phyloP scores from a whole-genome alignment of 2,329 filamentous ascomycete genomes.

The Botrytis fabae region DNA sequence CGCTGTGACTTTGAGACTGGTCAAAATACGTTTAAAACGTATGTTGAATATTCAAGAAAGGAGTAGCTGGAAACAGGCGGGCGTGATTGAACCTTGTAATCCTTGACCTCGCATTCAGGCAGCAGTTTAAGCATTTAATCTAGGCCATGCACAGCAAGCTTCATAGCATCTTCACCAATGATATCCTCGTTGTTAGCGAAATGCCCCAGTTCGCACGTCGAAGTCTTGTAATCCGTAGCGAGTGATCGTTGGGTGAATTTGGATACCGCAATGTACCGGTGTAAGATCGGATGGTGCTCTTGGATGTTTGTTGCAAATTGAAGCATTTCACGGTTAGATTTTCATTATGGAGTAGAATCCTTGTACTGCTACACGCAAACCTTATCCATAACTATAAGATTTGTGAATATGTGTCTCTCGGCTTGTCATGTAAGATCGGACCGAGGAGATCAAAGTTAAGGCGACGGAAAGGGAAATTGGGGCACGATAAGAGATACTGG shows the following conservation, averaged over 20 bases:
- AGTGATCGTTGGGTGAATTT: not conserved
- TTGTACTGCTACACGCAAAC: conserved; percentile 13
- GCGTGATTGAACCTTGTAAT: conserved; percentile 16
- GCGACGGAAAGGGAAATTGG: conserved; percentile 15
- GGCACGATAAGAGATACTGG: conserved; percentile 16
- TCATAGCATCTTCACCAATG: conserved; percentile 7
- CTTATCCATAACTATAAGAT: conserved; percentile 13
- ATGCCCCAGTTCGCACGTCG: conserved; percentile 9
- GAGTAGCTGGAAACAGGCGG: conserved; percentile 20
- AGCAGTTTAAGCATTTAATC: conserved; percentile 23
- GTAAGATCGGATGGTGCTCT: not conserved
- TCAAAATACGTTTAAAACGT: conserved; percentile 11
- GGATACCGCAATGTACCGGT: not conserved
- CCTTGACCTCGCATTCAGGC: conserved; percentile 23
- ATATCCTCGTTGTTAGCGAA: not conserved
- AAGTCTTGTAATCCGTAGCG: not conserved
- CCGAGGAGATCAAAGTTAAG: conserved; percentile 8
- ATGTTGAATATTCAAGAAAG: conserved; percentile 10
- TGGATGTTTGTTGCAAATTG: not conserved
- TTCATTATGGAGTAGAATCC: conserved; percentile 17
- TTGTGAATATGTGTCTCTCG: conserved; percentile 10
- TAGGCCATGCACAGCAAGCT: conserved; percentile 3
- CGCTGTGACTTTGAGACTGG: conserved; percentile 21
- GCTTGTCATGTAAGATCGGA: conserved; percentile 16
- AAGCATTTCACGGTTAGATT: conserved; percentile 4